Percentiles rank a stretch among this genome's conserved stretches.
Evolutionary conservation across 768 basidiomycete genomes (phyloP).

Genomic region (Hypsizygus marmoreus): DNA sequence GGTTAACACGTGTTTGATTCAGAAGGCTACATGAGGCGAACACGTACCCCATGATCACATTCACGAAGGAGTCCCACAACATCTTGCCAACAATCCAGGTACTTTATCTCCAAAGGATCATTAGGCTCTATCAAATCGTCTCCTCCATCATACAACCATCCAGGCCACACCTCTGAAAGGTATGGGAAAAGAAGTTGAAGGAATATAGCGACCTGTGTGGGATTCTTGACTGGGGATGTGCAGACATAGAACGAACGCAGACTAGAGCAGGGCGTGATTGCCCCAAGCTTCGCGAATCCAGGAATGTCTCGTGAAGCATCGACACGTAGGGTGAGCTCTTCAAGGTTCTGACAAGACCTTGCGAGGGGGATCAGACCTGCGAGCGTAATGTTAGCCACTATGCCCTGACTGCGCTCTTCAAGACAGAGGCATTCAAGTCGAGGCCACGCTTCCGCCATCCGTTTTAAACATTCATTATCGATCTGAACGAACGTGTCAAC

Average conservation of each 20-base stretch:
- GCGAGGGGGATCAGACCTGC: slow-evolving; percentile 6
- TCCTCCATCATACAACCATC: background rate
- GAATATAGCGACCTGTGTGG: background rate
- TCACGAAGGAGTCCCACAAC: no score
- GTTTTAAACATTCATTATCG: no score
- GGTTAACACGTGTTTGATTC: no score
- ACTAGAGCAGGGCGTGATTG: background rate
- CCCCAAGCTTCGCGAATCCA: no score
- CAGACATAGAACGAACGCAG: background rate
- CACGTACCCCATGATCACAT: no score
- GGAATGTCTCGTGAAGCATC: no score
- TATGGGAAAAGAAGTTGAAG: background rate
- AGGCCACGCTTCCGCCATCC: slow-evolving; percentile 10
- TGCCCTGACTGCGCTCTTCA: background rate
- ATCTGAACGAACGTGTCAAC: no score
- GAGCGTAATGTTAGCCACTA: slow-evolving; percentile 1
- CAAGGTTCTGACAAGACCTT: slow-evolving; percentile 3
- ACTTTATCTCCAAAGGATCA: background rate
- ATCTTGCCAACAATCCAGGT: background rate
- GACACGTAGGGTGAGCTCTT: slow-evolving; percentile 1
- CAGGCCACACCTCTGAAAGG: background rate
- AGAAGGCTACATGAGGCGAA: no score
- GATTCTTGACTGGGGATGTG: background rate
- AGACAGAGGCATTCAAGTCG: background rate
- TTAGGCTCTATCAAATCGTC: background rate